A percentile compares a stretch with the other conserved stretches of the same genome.
Evolutionary conservation across 305 asterid genomes (phyloP).

Genomic region (Rubia balearica): DNA sequence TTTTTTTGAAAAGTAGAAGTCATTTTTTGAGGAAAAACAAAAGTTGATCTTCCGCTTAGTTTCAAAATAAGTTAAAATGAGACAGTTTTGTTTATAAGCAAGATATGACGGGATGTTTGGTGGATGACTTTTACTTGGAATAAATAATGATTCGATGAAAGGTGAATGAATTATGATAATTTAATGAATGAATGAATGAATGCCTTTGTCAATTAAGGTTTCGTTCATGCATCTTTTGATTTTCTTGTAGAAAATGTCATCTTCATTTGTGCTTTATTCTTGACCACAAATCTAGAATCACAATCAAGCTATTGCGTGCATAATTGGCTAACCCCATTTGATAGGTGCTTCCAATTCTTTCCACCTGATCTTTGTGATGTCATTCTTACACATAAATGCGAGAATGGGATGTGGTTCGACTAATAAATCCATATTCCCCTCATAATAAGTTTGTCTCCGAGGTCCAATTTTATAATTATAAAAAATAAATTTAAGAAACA

Average conservation of each 20-base stretch:
- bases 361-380: not conserved
- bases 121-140: slow-evolving; percentile 5
- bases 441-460: too few species aligned
- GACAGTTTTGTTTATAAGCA: too few species aligned
- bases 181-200: not conserved
- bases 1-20: too few species aligned
- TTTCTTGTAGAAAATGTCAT: not conserved
- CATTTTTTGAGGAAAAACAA: too few species aligned
- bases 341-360: not conserved
- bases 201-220: slow-evolving; percentile 4
- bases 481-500: too few species aligned
- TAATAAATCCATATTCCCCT: too few species aligned
- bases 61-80: too few species aligned
- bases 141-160: not conserved
- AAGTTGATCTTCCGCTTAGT: too few species aligned
- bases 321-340: not conserved
- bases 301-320: not conserved
- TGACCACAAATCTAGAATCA: not conserved
- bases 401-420: too few species aligned
- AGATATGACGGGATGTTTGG: not conserved
- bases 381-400: too few species aligned
- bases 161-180: not conserved
- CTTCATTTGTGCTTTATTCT: not conserved
- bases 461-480: too few species aligned
- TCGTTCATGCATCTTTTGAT: not conserved